phyloP scores from a whole-genome alignment of 2,329 filamentous ascomycete genomes.

The Microcyclospora tardicrescens region DNA sequence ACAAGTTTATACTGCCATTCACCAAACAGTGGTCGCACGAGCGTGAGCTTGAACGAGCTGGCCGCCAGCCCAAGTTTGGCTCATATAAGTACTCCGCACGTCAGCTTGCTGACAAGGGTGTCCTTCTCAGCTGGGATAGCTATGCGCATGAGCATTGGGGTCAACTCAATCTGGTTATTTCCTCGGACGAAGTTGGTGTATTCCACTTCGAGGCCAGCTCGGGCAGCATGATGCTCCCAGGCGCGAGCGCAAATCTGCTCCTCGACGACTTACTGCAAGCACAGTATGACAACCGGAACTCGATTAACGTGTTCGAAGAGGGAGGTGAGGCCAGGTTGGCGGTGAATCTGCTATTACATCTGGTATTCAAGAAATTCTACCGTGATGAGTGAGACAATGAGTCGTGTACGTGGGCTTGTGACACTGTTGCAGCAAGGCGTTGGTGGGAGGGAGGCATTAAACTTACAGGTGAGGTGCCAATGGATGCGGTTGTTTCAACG shows the following conservation, averaged over 20 bases:
- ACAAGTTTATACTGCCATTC: conserved; percentile 80
- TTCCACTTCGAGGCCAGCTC: conserved; percentile 86
- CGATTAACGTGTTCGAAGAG: conserved; percentile 84
- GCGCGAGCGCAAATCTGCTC: conserved; percentile 74
- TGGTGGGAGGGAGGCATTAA: too few relatives aligned
- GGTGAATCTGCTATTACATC: conserved; percentile 89
- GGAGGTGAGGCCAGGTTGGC: conserved; percentile 59
- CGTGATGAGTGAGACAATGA: conserved; percentile 23
- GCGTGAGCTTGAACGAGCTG: conserved; percentile 81
- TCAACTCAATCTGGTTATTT: conserved; percentile 86
- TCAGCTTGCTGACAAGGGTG: conserved; percentile 80
- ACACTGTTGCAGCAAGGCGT: too few relatives aligned
- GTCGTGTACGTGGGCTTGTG: too few relatives aligned
- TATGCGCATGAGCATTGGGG: conserved; percentile 75
- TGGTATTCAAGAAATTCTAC: conserved; percentile 99
- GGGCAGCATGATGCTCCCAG: conserved; percentile 90
- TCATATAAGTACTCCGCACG: conserved; percentile 94
- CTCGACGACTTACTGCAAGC: conserved; percentile 91
- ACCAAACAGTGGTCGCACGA: conserved; percentile 99
- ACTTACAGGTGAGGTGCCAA: too few relatives aligned
- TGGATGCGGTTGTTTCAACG: too few relatives aligned
- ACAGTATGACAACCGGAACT: conserved; percentile 93
- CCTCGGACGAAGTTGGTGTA: conserved; percentile 82
- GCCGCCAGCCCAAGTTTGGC: conserved; percentile 91
- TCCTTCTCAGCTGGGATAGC: conserved; percentile 81